Evolutionary conservation across 2,329 filamentous ascomycete species (phyloP).

Genomic region (Endoconidiophora laricicola): DNA sequence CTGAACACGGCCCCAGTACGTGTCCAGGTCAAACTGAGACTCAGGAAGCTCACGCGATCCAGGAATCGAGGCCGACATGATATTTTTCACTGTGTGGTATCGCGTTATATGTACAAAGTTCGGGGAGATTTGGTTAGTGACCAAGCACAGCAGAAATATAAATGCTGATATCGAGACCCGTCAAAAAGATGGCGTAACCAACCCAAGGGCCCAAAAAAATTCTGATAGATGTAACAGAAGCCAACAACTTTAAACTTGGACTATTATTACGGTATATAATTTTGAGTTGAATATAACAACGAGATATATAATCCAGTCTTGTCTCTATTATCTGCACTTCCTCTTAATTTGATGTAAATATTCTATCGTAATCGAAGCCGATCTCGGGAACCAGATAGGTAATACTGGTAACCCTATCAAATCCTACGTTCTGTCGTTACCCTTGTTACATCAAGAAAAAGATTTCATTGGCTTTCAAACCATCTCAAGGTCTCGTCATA

Average conservation of each 20-base stretch:
- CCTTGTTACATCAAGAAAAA: too few relatives aligned
- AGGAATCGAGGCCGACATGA: slow-evolving; percentile 49
- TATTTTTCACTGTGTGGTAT: background rate
- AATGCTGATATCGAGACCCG: background rate
- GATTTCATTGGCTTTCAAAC: too few relatives aligned
- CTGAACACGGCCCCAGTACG: slow-evolving; percentile 87
- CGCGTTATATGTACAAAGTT: background rate
- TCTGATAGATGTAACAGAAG: background rate
- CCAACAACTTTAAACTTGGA: too few relatives aligned
- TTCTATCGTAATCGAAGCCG: background rate
- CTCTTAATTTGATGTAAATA: too few relatives aligned
- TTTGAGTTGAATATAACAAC: too few relatives aligned
- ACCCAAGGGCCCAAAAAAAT: background rate
- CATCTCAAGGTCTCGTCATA: too few relatives aligned
- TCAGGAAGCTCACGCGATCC: slow-evolving; percentile 66
- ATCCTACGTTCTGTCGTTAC: background rate
- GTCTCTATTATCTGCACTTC: too few relatives aligned
- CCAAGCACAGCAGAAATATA: background rate
- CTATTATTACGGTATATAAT: too few relatives aligned
- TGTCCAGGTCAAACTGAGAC: slow-evolving; percentile 81
- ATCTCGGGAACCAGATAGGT: background rate
- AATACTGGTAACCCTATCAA: background rate
- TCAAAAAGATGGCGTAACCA: background rate
- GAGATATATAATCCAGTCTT: too few relatives aligned
- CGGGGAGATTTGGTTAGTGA: background rate